These are phyloP conservation scores for Eimeria praecox DNA, from an alignment of 169 alveolate species.

Conservation along the genomic window DNA sequence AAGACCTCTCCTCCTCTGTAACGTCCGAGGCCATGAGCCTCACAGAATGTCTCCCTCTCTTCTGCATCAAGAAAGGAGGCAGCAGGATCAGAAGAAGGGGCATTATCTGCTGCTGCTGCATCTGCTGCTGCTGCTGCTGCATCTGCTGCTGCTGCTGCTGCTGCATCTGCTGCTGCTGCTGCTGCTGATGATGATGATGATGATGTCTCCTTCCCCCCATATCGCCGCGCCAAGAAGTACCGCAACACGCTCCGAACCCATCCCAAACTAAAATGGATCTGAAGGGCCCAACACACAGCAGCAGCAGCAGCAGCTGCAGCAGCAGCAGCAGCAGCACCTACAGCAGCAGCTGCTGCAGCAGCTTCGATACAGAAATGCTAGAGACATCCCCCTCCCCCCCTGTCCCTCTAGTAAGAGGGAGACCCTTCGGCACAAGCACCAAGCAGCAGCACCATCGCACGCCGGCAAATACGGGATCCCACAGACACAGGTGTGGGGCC, in stretches of 20 bases:
- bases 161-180: slow-evolving; percentile 16
- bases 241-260: slow-evolving; percentile 78
- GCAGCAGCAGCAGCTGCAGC: neutral
- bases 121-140: slow-evolving; percentile 29
- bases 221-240: slow-evolving; percentile 71
- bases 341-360: neutral
- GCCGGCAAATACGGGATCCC: neutral
- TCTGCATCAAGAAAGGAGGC: slow-evolving; percentile 7
- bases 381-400: neutral
- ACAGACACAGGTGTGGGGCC: neutral
- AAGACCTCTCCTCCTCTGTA: slow-evolving; percentile 77
- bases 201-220: slow-evolving; percentile 33
- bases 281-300: slow-evolving; percentile 40
- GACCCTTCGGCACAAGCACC: too few relatives aligned
- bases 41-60: slow-evolving; percentile 64
- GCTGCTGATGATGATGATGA: slow-evolving; percentile 35
- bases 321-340: neutral
- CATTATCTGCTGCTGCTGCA: neutral
- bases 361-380: neutral
- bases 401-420: too few relatives aligned
- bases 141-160: slow-evolving; percentile 19
- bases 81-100: neutral
- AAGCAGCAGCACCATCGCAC: neutral
- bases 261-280: slow-evolving; percentile 53
- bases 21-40: slow-evolving; percentile 44